Evolutionary conservation across 495 filamentous ascomycete genomes (phyloP).

Genomic region (Aspergillus affinis): DNA sequence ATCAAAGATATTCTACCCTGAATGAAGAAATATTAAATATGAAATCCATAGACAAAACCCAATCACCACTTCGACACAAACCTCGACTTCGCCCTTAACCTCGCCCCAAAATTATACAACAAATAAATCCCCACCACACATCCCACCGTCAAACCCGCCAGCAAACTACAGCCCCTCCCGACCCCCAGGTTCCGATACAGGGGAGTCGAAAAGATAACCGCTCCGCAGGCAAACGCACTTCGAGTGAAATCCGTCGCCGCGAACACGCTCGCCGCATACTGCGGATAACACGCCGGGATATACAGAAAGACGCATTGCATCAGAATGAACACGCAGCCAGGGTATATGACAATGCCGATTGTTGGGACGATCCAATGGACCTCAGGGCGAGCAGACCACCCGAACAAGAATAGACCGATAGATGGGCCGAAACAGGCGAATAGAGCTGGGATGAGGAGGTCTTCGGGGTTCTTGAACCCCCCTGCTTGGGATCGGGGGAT

Average conservation of each 20-base stretch:
- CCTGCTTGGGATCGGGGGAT: constrained; percentile 3
- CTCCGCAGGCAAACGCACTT: constrained; percentile 45
- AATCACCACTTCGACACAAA: constrained; percentile 7
- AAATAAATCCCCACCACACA: constrained; percentile 52
- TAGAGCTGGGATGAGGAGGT: constrained; percentile 55
- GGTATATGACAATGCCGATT: constrained; percentile 58
- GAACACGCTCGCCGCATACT: constrained; percentile 54
- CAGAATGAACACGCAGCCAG: constrained; percentile 45
- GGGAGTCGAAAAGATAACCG: constrained; percentile 46
- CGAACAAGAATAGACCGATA: constrained; percentile 63
- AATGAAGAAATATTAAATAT: background rate
- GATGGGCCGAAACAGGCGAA: constrained; percentile 51
- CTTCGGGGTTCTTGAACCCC: constrained; percentile 31
- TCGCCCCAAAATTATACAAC: constrained; percentile 53
- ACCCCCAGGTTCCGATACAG: constrained; percentile 50
- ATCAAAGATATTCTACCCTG: too few species aligned
- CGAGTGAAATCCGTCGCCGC: constrained; percentile 51
- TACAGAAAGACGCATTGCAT: constrained; percentile 59
- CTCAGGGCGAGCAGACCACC: constrained; percentile 53
- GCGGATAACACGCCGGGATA: constrained; percentile 50
- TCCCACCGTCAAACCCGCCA: constrained; percentile 52
- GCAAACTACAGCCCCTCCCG: constrained; percentile 48
- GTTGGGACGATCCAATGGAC: constrained; percentile 64
- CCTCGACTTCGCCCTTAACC: constrained; percentile 32
- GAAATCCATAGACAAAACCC: background rate